phyloP scores from a whole-genome alignment of 208 protist genomes.

The Acanthamoeba polyphaga region DNA sequence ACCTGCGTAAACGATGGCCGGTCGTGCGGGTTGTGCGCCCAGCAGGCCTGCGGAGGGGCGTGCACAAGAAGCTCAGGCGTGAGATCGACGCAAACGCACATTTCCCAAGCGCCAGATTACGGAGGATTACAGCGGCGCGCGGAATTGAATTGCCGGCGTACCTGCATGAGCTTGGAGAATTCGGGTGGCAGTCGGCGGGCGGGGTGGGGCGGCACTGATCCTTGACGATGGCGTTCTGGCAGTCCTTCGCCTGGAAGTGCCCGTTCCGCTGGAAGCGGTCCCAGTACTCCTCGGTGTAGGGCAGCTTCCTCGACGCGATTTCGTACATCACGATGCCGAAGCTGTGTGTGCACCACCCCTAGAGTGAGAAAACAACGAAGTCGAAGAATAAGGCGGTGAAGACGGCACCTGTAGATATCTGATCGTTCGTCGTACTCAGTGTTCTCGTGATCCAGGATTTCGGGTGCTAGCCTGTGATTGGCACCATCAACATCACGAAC shows the following conservation, averaged over 20 bases:
- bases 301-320: not conserved
- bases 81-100: no score
- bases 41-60: constrained; percentile 4
- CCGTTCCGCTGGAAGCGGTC: constrained; percentile 28
- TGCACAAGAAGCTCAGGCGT: not conserved
- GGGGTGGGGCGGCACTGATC: constrained; percentile 39
- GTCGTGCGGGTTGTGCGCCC: constrained; percentile 26
- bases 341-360: not conserved
- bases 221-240: constrained; percentile 45
- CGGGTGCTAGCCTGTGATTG: constrained; percentile 61
- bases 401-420: constrained; percentile 21
- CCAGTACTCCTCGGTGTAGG: constrained; percentile 68
- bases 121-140: no score
- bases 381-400: no score
- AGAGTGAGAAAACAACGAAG: not conserved
- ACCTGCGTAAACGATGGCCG: constrained; percentile 29
- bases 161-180: constrained; percentile 19
- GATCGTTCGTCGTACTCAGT: constrained; percentile 67
- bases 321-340: constrained; percentile 76
- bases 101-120: not conserved
- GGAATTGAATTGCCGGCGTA: no score
- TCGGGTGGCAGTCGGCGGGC: constrained; percentile 41
- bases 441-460: not conserved
- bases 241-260: constrained; percentile 65
- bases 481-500: no score